phyloP scores from a whole-genome alignment of 2,329 filamentous ascomycete species.

The Cadophora gregata region DNA sequence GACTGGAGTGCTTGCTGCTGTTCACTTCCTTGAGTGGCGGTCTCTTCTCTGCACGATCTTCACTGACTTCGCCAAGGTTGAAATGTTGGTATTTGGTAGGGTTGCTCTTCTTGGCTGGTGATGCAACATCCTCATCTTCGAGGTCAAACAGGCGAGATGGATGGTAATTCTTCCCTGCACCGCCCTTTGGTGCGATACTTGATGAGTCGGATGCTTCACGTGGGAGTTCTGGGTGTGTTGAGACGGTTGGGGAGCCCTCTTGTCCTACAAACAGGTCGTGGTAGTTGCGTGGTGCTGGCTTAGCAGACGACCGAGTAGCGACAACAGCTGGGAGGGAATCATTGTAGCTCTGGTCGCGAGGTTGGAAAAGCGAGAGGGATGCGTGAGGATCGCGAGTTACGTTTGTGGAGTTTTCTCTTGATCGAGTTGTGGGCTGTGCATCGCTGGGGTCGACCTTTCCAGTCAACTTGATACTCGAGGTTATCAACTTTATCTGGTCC shows the following conservation, averaged over 20 bases:
- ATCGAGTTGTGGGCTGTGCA: slow-evolving; percentile 49
- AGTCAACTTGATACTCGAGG: slow-evolving; percentile 60
- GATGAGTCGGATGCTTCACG: slow-evolving; percentile 22
- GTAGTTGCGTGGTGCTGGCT: slow-evolving; percentile 69
- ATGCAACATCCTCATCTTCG: slow-evolving; percentile 57
- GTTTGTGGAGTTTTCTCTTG: slow-evolving; percentile 60
- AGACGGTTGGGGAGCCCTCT: slow-evolving; percentile 32
- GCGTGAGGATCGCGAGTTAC: slow-evolving; percentile 69
- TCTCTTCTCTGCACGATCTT: slow-evolving; percentile 34
- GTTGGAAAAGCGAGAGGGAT: slow-evolving; percentile 75
- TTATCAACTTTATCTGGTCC: slow-evolving; percentile 82
- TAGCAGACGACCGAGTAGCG: slow-evolving; percentile 70
- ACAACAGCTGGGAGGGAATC: slow-evolving; percentile 56
- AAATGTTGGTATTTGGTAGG: slow-evolving; percentile 87
- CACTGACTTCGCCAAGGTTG: slow-evolving; percentile 72
- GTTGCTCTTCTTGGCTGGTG: slow-evolving; percentile 62
- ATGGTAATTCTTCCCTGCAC: slow-evolving; percentile 65
- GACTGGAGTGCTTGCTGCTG: slow-evolving; percentile 70
- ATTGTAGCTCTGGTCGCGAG: slow-evolving; percentile 67
- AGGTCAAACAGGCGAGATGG: slow-evolving; percentile 69
- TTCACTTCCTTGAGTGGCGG: slow-evolving; percentile 44
- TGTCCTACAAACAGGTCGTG: slow-evolving; percentile 72
- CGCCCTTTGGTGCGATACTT: slow-evolving; percentile 55
- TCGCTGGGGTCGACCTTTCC: slow-evolving; percentile 46
- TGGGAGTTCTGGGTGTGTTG: slow-evolving; percentile 9